phyloP scores from a whole-genome alignment of 352 stramenopile genomes.

The Phytophthora syringae region DNA sequence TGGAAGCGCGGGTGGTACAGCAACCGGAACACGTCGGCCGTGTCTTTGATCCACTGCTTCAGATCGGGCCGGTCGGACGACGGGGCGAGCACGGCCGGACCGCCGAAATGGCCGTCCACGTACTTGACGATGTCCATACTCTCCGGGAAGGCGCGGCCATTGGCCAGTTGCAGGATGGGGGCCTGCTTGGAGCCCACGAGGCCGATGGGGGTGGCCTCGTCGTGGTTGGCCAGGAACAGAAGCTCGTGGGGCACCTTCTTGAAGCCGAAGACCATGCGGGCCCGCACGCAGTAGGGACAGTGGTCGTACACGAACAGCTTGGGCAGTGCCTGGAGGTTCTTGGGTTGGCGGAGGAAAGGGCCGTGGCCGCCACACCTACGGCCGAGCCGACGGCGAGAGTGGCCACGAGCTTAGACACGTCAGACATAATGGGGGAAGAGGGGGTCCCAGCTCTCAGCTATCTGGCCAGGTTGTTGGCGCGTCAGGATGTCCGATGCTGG shows the following conservation, averaged over 20 bases:
- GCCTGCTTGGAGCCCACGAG: slow-evolving; percentile 59
- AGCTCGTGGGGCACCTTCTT: slow-evolving; percentile 54
- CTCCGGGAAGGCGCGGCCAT: slow-evolving; percentile 54
- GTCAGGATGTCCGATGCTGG: no score
- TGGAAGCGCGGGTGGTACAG: slow-evolving; percentile 58
- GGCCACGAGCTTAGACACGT: slow-evolving; percentile 32
- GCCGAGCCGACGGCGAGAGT: slow-evolving; percentile 35
- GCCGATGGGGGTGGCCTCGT: slow-evolving; percentile 57
- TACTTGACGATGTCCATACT: slow-evolving; percentile 73
- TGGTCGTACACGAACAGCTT: slow-evolving; percentile 72
- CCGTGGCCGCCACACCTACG: slow-evolving; percentile 28
- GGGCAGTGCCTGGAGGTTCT: slow-evolving; percentile 18
- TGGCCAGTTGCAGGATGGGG: slow-evolving; percentile 55
- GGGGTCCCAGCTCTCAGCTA: neutral
- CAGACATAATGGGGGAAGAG: slow-evolving; percentile 18
- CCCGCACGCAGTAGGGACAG: slow-evolving; percentile 62
- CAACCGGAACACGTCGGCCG: slow-evolving; percentile 35
- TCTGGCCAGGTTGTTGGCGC: neutral
- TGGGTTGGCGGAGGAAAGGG: slow-evolving; percentile 17
- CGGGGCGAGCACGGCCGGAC: slow-evolving; percentile 35
- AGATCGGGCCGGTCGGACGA: slow-evolving; percentile 47
- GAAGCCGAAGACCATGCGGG: slow-evolving; percentile 59
- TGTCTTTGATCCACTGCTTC: slow-evolving; percentile 51
- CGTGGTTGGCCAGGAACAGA: slow-evolving; percentile 57
- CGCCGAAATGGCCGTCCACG: slow-evolving; percentile 60